Evolutionary conservation across 2,329 filamentous ascomycete species (phyloP).

Genomic region (Fusarium praegraminearum): DNA sequence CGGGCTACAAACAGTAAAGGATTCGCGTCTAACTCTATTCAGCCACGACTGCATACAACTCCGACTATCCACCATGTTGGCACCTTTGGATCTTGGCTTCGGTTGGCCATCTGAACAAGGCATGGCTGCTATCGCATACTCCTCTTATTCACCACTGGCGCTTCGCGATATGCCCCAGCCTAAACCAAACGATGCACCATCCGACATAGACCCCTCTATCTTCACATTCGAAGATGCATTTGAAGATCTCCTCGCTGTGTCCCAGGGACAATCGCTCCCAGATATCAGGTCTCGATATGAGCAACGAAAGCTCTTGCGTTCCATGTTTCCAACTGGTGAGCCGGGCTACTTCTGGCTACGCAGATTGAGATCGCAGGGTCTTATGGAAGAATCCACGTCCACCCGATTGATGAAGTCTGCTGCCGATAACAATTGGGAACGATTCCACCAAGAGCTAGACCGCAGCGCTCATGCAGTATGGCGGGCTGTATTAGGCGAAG

Average conservation of each 20-base stretch:
- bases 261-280: constrained; percentile 57
- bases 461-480: constrained; percentile 48
- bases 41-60: constrained; percentile 28
- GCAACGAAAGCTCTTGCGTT: constrained; percentile 53
- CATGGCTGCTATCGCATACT: constrained; percentile 44
- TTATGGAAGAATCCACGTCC: constrained; percentile 52
- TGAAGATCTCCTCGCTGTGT: constrained; percentile 66
- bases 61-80: constrained; percentile 37
- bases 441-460: constrained; percentile 50
- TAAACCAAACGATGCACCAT: constrained; percentile 58
- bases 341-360: constrained; percentile 58
- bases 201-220: constrained; percentile 51
- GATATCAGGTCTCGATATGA: constrained; percentile 54
- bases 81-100: constrained; percentile 37
- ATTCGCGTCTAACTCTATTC: constrained; percentile 41
- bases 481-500: constrained; percentile 36
- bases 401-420: constrained; percentile 27
- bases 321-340: constrained; percentile 57
- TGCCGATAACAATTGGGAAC: constrained; percentile 45
- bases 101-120: constrained; percentile 30
- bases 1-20: constrained; percentile 54
- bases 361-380: constrained; percentile 53
- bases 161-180: constrained; percentile 62
- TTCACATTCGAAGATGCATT: constrained; percentile 70
- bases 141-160: constrained; percentile 49